phyloP scores from a whole-genome alignment of 1,284 basidiomycete species.

The Malassezia dermatis region DNA sequence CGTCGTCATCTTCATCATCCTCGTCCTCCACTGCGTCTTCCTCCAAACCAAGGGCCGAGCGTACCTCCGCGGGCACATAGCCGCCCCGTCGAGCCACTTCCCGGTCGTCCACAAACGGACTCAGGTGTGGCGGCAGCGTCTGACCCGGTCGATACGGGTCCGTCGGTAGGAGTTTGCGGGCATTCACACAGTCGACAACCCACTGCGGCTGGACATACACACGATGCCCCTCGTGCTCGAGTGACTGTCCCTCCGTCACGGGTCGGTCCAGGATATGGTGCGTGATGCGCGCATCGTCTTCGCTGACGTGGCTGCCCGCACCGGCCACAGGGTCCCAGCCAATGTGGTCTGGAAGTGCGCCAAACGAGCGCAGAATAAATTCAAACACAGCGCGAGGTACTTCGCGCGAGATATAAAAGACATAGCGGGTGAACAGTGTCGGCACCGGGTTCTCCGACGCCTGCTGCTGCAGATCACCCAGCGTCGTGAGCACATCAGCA shows the following conservation, averaged over 20 bases:
- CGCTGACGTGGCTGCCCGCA: slow-evolving; percentile 67
- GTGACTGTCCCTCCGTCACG: slow-evolving; percentile 32
- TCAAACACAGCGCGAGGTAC: slow-evolving; percentile 85
- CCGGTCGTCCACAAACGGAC: slow-evolving; percentile 77
- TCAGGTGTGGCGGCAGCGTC: slow-evolving; percentile 83
- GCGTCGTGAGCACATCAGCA: slow-evolving; percentile 60
- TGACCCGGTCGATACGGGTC: slow-evolving; percentile 78
- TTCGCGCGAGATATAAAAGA: slow-evolving; percentile 90
- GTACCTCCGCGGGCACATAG: slow-evolving; percentile 50
- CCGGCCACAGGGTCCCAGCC: slow-evolving; percentile 76
- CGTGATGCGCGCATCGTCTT: slow-evolving; percentile 61
- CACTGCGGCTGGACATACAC: slow-evolving; percentile 95
- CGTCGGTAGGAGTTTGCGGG: slow-evolving; percentile 69
- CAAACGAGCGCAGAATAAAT: slow-evolving; percentile 83
- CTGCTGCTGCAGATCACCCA: slow-evolving; percentile 55
- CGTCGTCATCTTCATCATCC: slow-evolving; percentile 35
- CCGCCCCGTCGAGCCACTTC: slow-evolving; percentile 51
- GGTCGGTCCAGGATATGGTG: slow-evolving; percentile 94
- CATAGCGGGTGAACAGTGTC: slow-evolving; percentile 69
- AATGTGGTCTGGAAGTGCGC: slow-evolving; percentile 59
- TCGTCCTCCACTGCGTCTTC: slow-evolving; percentile 51
- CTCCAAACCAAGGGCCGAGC: slow-evolving; percentile 50
- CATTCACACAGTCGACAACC: slow-evolving; percentile 92
- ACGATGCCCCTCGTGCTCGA: slow-evolving; percentile 52
- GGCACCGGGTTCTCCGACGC: slow-evolving; percentile 22